Base-by-base conservation (phyloP, 495 filamentous ascomycete species). In the Emericellopsis terricola region DNA sequence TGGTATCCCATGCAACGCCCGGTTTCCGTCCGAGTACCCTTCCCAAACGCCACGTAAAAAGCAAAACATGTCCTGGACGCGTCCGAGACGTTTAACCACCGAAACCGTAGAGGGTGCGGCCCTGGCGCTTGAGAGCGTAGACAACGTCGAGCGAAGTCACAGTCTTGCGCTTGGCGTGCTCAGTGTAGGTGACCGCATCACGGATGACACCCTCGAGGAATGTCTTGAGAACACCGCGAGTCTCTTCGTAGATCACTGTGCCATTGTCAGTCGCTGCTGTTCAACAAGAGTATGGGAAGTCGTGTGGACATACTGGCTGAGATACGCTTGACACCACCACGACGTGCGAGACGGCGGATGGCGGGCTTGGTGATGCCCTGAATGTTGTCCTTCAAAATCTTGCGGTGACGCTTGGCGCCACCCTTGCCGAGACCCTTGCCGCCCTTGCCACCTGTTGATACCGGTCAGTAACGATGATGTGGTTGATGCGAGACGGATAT, bases 281-380 rank as follows among this genome's bases (percentile, higher is more conserved):
- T 65, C 41, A 63, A 14, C 9, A 20, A 9, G 35, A 15, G 28
- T 17, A 19, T 11, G 17, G 2, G 11, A 13, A 2, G 19, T 19
- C 6, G 13, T 0, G 14, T 6, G 9, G 9, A 48, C 51, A 27
- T 72, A 79, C 74, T 85, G 57, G 80, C 80, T 53, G 89, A 96
- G 68, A 97, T 97, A 94, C 89, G 89, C 83, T 97, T 94, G 70
- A 94, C 85, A 82, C 85, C 85, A 66, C 85, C 85, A 80, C 85
- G 84, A 59, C 85, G 84, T 38, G 89, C 89, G 58, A 97, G 86
- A 91, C 89, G 89, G 58, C 89, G 83, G 71, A 97, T 97, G 57
- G 89, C 89, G 55, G 89, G 89, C 83, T 97, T 97, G 59, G 89
- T 97, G 62, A 97, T 97, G 71, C 89, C 89, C 53, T 94, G 87